These are phyloP conservation scores for Diplodia sapinea DNA, from an alignment of 2,329 filamentous ascomycete genomes.

Conservation along the genomic window DNA sequence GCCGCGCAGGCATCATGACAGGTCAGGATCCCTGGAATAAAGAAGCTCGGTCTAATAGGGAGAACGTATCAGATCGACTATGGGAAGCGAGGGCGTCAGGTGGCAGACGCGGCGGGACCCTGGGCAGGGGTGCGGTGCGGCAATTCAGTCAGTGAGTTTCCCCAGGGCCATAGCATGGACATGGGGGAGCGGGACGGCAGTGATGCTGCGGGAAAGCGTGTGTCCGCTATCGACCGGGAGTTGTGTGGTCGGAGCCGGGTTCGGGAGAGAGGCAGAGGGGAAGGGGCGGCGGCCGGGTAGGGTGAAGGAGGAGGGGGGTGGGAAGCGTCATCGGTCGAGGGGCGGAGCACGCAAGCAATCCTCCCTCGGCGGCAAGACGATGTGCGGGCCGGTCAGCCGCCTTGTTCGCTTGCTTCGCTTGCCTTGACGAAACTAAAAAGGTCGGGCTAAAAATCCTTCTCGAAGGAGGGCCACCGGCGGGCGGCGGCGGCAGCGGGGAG, in stretches of 20 bases:
- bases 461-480: background rate
- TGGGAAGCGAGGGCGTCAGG: background rate
- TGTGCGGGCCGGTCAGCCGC: background rate
- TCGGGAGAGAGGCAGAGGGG: background rate
- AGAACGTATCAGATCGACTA: background rate
- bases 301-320: no score
- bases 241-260: conserved; percentile 1
- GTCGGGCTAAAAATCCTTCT: background rate
- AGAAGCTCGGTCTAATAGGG: background rate
- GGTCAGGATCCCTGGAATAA: background rate
- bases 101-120: background rate
- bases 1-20: background rate
- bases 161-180: background rate
- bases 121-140: background rate
- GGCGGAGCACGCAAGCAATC: conserved; percentile 6
- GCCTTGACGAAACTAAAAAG: background rate
- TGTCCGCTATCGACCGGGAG: background rate
- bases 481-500: background rate
- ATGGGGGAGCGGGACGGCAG: background rate
- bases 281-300: background rate
- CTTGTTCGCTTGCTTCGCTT: background rate
- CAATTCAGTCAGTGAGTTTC: background rate
- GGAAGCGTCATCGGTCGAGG: background rate
- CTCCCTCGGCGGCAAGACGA: background rate
- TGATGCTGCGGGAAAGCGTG: no score